These are phyloP conservation scores for Novymonas esmeraldas DNA, from an alignment of 208 protist genomes.

Conservation along the genomic window DNA sequence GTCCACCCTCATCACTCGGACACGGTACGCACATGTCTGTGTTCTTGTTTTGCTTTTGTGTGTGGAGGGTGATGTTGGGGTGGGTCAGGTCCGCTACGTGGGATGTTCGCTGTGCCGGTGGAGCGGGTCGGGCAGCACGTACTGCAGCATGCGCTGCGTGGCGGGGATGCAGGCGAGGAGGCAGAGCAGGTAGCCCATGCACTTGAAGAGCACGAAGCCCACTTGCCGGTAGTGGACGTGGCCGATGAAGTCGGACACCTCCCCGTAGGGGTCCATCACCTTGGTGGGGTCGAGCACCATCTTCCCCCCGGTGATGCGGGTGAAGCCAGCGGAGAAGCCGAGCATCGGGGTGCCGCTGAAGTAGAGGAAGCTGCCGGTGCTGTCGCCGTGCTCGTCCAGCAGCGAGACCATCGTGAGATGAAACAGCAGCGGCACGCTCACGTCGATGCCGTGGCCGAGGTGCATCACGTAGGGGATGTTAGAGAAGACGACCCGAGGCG, in stretches of 20 bases:
- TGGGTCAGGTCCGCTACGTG: constrained; percentile 20
- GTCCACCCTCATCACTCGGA: no score
- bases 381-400: constrained; percentile 81
- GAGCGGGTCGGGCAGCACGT: constrained; percentile 68
- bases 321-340: constrained; percentile 72
- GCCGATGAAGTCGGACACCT: constrained; percentile 75
- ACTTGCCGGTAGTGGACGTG: constrained; percentile 78
- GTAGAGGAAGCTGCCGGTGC: constrained; percentile 82
- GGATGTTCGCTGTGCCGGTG: constrained; percentile 71
- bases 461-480: constrained; percentile 76
- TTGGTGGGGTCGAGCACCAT: constrained; percentile 74
- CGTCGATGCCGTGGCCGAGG: constrained; percentile 78
- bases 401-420: constrained; percentile 86
- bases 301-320: constrained; percentile 60
- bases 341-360: constrained; percentile 84
- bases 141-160: constrained; percentile 64
- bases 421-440: constrained; percentile 79
- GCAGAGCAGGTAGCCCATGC: constrained; percentile 54
- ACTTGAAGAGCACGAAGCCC: constrained; percentile 79
- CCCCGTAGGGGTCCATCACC: constrained; percentile 64
- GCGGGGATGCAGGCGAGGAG: constrained; percentile 75
- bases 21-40: no score
- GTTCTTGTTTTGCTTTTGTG: constrained; percentile 2
- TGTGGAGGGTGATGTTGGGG: no score
- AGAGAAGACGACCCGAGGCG: constrained; percentile 77